A percentile compares a stretch with the other conserved stretches of the same genome.
Evolutionary conservation across 164 flowering plant genomes (phyloP).

Genomic region (Magnolia kwangsiensis): DNA sequence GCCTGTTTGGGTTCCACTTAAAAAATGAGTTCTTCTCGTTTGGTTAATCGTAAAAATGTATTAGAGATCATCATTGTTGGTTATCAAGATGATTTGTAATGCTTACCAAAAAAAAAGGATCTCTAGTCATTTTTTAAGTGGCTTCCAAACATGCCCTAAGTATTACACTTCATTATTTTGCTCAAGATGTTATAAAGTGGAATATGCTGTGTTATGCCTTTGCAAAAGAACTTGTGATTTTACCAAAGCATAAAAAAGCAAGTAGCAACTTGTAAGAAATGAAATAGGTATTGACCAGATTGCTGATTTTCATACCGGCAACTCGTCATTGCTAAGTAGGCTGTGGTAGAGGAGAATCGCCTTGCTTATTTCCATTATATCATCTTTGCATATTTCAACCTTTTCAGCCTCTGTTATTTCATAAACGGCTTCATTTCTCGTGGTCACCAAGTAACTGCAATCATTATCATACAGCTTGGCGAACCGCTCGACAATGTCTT

Average conservation of each 20-base stretch:
- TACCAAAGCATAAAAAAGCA: neutral
- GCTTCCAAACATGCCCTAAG: no score
- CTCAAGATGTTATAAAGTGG: no score
- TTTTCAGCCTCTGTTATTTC: conserved; percentile 52
- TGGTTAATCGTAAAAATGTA: no score
- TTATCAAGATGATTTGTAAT: no score
- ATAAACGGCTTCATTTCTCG: conserved; percentile 49
- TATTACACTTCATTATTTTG: no score
- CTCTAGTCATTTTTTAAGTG: no score
- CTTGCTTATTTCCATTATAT: conserved; percentile 44
- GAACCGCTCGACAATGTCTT: conserved; percentile 47
- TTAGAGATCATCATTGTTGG: no score
- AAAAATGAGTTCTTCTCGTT: no score
- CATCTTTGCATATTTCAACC: conserved; percentile 43
- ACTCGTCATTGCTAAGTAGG: conserved; percentile 34
- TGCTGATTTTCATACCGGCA: conserved; percentile 31
- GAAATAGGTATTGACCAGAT: neutral
- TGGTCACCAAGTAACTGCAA: conserved; percentile 44
- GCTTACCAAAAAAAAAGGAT: no score
- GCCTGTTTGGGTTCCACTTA: no score
- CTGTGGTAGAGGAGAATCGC: conserved; percentile 46
- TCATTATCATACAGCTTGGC: conserved; percentile 42
- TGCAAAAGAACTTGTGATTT: neutral
- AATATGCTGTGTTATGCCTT: no score
- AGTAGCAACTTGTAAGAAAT: neutral